These are phyloP conservation scores for Conoideocrella luteorostrata DNA, from an alignment of 2,329 filamentous ascomycete genomes.

Conservation along the genomic window DNA sequence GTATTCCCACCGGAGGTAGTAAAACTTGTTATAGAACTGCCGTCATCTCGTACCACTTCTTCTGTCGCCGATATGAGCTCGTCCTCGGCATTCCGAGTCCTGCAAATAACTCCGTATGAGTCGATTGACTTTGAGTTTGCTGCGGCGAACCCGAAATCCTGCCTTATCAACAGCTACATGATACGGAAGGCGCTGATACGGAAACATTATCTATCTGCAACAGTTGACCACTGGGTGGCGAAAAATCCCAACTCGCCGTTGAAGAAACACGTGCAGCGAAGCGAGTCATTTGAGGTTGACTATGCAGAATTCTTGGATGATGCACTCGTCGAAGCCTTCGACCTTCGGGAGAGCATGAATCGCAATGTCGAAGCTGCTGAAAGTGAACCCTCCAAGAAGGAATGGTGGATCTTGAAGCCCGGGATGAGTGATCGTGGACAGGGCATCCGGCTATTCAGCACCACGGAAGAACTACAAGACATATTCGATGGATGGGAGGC, in stretches of 20 bases:
- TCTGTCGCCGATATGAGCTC: slow-evolving; percentile 31
- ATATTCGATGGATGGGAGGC: slow-evolving; percentile 93
- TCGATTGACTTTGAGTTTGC: slow-evolving; percentile 76
- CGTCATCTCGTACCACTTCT: slow-evolving; percentile 22
- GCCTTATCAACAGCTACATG: slow-evolving; percentile 81
- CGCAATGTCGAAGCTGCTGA: slow-evolving; percentile 44
- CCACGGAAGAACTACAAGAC: slow-evolving; percentile 70
- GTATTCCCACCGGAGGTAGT: slow-evolving; percentile 50
- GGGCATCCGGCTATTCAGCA: slow-evolving; percentile 84
- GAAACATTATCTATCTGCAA: slow-evolving; percentile 87
- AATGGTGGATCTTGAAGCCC: slow-evolving; percentile 98
- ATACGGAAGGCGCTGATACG: slow-evolving; percentile 94
- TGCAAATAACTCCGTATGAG: slow-evolving; percentile 87
- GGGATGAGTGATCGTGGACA: slow-evolving; percentile 96
- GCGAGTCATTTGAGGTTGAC: slow-evolving; percentile 87
- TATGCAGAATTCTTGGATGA: slow-evolving; percentile 97
- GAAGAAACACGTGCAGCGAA: slow-evolving; percentile 63
- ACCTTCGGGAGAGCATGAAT: slow-evolving; percentile 71
- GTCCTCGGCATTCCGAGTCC: slow-evolving; percentile 36
- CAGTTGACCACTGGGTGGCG: slow-evolving; percentile 75
- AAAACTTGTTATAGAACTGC: slow-evolving; percentile 45
- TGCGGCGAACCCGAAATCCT: slow-evolving; percentile 52
- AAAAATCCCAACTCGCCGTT: slow-evolving; percentile 74
- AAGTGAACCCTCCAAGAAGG: slow-evolving; percentile 34
- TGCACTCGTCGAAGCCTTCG: slow-evolving; percentile 82